Percentiles rank a stretch among this genome's conserved stretches.
phyloP scores from a whole-genome alignment of 176 grass and related monocot species.

The Poa pratensis region DNA sequence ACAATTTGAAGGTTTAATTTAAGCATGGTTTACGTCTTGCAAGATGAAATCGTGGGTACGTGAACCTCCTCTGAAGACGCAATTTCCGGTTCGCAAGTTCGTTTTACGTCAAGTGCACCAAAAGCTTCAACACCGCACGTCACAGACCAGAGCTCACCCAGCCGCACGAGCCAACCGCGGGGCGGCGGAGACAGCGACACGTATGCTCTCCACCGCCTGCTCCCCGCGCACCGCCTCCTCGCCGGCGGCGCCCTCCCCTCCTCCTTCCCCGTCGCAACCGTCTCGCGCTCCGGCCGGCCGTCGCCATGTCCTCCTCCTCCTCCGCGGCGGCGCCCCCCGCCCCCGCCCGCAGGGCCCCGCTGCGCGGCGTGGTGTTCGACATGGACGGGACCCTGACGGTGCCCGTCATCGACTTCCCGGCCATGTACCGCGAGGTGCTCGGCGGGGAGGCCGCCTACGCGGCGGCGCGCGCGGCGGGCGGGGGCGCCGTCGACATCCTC shows the following conservation, averaged over 20 bases:
- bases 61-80: too few relatives aligned
- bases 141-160: background rate
- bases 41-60: too few relatives aligned
- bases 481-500: constrained; percentile 77
- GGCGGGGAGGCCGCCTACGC: constrained; percentile 65
- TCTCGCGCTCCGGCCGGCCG: constrained; percentile 15
- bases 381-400: constrained; percentile 98
- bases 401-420: constrained; percentile 89
- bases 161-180: background rate
- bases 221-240: constrained; percentile 37
- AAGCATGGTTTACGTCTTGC: background rate
- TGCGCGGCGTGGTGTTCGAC: constrained; percentile 90
- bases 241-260: constrained; percentile 17
- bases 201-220: constrained; percentile 44
- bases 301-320: constrained; percentile 31
- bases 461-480: constrained; percentile 45
- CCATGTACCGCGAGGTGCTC: constrained; percentile 89
- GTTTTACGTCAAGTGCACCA: too few relatives aligned
- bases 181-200: constrained; percentile 35
- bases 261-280: constrained; percentile 17
- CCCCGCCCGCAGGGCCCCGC: background rate
- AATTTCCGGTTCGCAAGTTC: too few relatives aligned
- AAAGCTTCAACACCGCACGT: background rate
- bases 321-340: constrained; percentile 15
- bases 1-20: too few relatives aligned